Base-by-base conservation (phyloP, 352 stramenopile species). In the Globisporangium recalcitrans region DNA sequence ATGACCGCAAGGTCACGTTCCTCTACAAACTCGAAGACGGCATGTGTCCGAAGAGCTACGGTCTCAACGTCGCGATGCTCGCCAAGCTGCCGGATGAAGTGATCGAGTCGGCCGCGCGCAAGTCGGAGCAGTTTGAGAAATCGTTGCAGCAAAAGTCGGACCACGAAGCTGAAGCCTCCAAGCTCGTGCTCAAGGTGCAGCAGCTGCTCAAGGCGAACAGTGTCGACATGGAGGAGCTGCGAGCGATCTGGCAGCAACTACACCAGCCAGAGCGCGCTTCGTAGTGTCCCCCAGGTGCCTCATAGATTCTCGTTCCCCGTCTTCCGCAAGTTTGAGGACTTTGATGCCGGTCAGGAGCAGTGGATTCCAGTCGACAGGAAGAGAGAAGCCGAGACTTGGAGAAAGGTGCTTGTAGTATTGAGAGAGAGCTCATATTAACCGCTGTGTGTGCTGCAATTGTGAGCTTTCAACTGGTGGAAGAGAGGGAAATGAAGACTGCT, bases 61-160 rank as follows among this genome's bases (percentile, higher is more conserved):
- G 98, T 59, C 93, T 99, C 65, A 99, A 99, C 72, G 97, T 99
- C 9, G 98, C 98, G 9, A 93, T 97, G 72, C 82, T 99, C 19
- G 97, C 98, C 10, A 93, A 95, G 56, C 85, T 99, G 4, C 97
- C 97, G 0, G 78, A 98, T 44, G 82, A 97, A 69, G 96, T 99
- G 40, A 84, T 99, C 36, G 70, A 92, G 22, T 91, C 89, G 40
- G 96, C 96, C 0, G 92, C 89, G 22, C 81, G 80, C 56, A 95
- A 98, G 53, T 97, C 88, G 62, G 73, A 85, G 48, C 85, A 96
- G 60, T 98, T 99, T 63, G 85, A 95, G 66, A 63, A 73, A 1
- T 89, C 82, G 9, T 72, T 95, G 29, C 78, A 90, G 56, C 65
- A 65, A 34, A 70, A 76, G 2, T 63, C 21, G 8, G 62, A 74